A percentile compares a stretch with the other conserved stretches of the same genome.
Evolutionary conservation across 176 grass and related monocot genomes (phyloP).

Genomic region (Paspalum notatum): DNA sequence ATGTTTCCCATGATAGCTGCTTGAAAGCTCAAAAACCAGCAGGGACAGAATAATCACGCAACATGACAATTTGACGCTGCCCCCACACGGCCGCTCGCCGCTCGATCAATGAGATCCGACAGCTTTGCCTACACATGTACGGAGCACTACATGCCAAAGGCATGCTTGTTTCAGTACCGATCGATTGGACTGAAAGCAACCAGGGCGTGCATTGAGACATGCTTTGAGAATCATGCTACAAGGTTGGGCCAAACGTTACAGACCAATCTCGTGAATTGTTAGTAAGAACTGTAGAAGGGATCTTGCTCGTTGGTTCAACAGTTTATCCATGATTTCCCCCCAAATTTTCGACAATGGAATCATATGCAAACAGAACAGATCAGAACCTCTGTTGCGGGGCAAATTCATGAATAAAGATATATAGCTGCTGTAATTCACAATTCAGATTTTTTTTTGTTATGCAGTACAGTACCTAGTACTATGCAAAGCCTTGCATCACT

Average conservation of each 20-base stretch:
- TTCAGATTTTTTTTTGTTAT: not conserved
- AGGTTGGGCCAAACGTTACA: not conserved
- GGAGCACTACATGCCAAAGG: not conserved
- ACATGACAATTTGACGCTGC: not conserved
- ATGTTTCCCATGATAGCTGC: not conserved
- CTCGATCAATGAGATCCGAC: not conserved
- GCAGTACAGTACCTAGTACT: too few species aligned
- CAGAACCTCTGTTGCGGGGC: too few species aligned
- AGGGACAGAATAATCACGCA: not conserved
- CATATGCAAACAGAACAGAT: not conserved
- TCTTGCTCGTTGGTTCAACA: not conserved
- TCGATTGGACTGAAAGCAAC: not conserved
- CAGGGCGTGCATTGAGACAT: not conserved
- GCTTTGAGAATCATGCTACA: not conserved
- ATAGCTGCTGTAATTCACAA: constrained; percentile 39
- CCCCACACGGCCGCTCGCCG: not conserved
- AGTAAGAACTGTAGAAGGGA: not conserved
- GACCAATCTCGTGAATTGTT: not conserved
- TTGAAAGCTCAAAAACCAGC: not conserved
- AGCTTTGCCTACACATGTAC: constrained; percentile 4
- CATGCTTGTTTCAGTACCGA: not conserved
- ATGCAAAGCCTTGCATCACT: constrained; percentile 43
- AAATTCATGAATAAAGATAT: not conserved
- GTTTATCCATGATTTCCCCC: not conserved
- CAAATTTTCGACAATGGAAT: not conserved